Evolutionary conservation across 306 rosid genomes (phyloP).

Genomic region (Vachellia pachyceras): DNA sequence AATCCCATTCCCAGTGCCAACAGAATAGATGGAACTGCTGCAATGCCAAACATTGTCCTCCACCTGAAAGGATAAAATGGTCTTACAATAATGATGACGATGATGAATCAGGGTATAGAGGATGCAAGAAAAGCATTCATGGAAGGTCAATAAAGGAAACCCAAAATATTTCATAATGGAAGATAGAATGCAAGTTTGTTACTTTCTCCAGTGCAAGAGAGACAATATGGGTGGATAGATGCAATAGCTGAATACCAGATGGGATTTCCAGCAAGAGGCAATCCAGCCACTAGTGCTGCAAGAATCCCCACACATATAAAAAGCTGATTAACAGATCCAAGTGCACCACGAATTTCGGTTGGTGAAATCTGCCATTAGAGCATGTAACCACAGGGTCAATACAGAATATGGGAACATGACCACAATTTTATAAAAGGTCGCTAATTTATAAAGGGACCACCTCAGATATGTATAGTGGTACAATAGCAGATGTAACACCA

Average conservation of each 20-base stretch:
- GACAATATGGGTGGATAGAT: conserved; percentile 22
- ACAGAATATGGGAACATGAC: conserved; percentile 14
- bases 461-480: conserved; percentile 96
- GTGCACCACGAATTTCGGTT: conserved; percentile 92
- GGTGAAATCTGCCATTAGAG: conserved; percentile 80
- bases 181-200: conserved; percentile 17
- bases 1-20: conserved; percentile 91
- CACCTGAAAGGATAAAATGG: conserved; percentile 64
- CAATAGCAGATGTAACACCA: conserved; percentile 91
- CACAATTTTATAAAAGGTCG: background rate
- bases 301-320: conserved; percentile 93
- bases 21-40: conserved; percentile 81
- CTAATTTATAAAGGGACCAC: conserved; percentile 44
- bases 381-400: conserved; percentile 17
- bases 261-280: conserved; percentile 90
- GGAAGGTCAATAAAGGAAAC: background rate
- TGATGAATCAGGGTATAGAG: background rate
- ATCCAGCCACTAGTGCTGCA: conserved; percentile 82
- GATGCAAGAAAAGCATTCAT: background rate
- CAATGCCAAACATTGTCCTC: conserved; percentile 94
- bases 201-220: background rate
- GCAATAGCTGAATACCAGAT: conserved; percentile 58
- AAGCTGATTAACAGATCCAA: conserved; percentile 92
- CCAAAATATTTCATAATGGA: background rate
- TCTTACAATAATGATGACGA: background rate